Evolutionary conservation across 345 rosid genomes (phyloP).

Genomic region (Eucalyptus marginata): DNA sequence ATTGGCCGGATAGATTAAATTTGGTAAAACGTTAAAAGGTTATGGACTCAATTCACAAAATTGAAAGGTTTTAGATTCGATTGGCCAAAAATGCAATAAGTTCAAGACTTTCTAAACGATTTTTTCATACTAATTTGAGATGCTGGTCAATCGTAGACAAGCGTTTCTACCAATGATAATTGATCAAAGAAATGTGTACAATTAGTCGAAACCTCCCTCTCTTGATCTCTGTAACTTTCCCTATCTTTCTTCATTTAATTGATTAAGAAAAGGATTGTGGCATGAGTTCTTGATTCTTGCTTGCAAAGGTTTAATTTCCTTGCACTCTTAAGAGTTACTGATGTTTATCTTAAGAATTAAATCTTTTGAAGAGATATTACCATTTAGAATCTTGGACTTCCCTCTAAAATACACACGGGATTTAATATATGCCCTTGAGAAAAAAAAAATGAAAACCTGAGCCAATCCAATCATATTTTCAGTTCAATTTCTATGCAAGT

Average conservation of each 20-base stretch:
- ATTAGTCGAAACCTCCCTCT: background rate
- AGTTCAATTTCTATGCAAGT: background rate
- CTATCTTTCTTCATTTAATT: background rate
- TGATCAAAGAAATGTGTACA: background rate
- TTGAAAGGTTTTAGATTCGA: too few species aligned
- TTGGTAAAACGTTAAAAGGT: too few species aligned
- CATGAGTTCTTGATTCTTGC: background rate
- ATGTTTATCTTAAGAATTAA: background rate
- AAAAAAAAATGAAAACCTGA: background rate
- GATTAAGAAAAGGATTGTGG: background rate
- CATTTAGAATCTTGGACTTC: background rate
- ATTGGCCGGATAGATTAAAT: too few species aligned
- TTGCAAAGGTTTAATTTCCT: background rate
- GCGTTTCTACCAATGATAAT: background rate
- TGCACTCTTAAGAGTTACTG: background rate
- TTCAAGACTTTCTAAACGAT: too few species aligned
- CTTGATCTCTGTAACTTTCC: background rate
- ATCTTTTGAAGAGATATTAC: background rate
- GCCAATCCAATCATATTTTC: background rate
- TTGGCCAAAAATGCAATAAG: too few species aligned
- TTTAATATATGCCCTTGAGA: background rate
- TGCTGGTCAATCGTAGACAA: background rate
- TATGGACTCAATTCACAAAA: too few species aligned
- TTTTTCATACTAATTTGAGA: background rate
- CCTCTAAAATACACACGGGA: background rate